These are phyloP conservation scores for Oryza longistaminata DNA, from an alignment of 176 grass and related monocot species.

Conservation along the genomic window DNA sequence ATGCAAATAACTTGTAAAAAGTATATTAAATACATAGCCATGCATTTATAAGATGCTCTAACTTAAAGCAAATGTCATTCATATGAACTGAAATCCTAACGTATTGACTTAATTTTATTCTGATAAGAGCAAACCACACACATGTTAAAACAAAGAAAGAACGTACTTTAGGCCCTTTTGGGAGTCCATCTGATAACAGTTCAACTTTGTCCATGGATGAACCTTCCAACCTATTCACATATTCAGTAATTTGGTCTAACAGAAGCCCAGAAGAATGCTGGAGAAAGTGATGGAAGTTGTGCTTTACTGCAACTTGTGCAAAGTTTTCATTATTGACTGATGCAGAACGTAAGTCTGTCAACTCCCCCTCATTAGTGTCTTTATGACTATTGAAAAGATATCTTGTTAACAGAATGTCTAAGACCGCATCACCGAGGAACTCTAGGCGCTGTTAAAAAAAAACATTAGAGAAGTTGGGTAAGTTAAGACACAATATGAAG, in stretches of 20 bases:
- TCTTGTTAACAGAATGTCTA: constrained; percentile 80
- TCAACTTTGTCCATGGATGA: constrained; percentile 37
- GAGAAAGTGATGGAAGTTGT: constrained; percentile 76
- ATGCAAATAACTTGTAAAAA: background rate
- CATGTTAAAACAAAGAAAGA: background rate
- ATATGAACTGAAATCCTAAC: background rate
- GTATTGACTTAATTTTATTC: background rate
- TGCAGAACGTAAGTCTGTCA: constrained; percentile 88
- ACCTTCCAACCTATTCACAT: constrained; percentile 60
- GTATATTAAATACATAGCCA: background rate
- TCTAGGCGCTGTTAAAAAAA: constrained; percentile 65
- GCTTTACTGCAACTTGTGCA: constrained; percentile 74
- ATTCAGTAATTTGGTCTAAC: constrained; percentile 70
- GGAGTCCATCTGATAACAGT: constrained; percentile 43
- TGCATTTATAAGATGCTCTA: constrained; percentile 17
- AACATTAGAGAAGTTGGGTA: constrained; percentile 33
- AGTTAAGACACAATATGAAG: constrained; percentile 26
- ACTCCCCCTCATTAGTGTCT: constrained; percentile 70
- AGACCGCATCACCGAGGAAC: constrained; percentile 87
- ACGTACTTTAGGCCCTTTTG: constrained; percentile 75
- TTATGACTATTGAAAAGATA: constrained; percentile 72
- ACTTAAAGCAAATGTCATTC: background rate
- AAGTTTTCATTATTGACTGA: constrained; percentile 97
- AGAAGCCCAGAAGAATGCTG: constrained; percentile 67
- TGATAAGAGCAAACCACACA: constrained; percentile 5